phyloP scores from a whole-genome alignment of 2,329 filamentous ascomycete genomes.

The Neonectria hederae region DNA sequence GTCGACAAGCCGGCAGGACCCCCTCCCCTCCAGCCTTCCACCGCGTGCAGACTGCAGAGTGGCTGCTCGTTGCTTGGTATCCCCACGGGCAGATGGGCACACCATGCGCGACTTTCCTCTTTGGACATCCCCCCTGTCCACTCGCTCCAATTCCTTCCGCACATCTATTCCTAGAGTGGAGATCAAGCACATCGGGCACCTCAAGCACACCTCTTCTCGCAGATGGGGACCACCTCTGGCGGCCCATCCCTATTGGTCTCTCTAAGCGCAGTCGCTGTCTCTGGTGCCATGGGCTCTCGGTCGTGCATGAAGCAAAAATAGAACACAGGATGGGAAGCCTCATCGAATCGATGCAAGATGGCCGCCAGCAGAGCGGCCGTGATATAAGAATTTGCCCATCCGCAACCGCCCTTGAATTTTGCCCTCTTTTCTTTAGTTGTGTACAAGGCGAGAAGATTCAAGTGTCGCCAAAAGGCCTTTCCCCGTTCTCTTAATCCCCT shows the following conservation, averaged over 20 bases:
- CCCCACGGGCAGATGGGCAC: conserved; percentile 41
- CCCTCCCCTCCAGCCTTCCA: neutral
- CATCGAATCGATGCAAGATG: conserved; percentile 44
- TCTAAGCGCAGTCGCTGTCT: conserved; percentile 56
- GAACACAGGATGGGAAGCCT: conserved; percentile 44
- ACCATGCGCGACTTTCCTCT: conserved; percentile 46
- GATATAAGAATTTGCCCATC: conserved; percentile 68
- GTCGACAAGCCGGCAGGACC: conserved; percentile 30
- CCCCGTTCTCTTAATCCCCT: conserved; percentile 51
- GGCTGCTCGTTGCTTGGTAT: conserved; percentile 32
- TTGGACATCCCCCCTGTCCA: conserved; percentile 36
- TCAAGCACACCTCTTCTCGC: conserved; percentile 29
- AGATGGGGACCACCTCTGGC: conserved; percentile 37
- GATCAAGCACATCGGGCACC: conserved; percentile 26
- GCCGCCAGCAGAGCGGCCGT: conserved; percentile 56
- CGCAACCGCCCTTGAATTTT: conserved; percentile 52
- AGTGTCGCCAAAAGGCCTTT: conserved; percentile 58
- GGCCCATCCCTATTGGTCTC: conserved; percentile 54
- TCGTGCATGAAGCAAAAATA: conserved; percentile 51
- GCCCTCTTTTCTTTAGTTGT: conserved; percentile 51
- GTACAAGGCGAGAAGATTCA: conserved; percentile 57
- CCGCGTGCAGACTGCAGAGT: conserved; percentile 34
- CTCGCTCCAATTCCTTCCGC: conserved; percentile 38
- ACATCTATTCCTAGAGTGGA: conserved; percentile 46
- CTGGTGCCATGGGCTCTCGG: conserved; percentile 41